phyloP scores from a whole-genome alignment of 768 basidiomycete species.

The Xerocomus brunneocitrinus region DNA sequence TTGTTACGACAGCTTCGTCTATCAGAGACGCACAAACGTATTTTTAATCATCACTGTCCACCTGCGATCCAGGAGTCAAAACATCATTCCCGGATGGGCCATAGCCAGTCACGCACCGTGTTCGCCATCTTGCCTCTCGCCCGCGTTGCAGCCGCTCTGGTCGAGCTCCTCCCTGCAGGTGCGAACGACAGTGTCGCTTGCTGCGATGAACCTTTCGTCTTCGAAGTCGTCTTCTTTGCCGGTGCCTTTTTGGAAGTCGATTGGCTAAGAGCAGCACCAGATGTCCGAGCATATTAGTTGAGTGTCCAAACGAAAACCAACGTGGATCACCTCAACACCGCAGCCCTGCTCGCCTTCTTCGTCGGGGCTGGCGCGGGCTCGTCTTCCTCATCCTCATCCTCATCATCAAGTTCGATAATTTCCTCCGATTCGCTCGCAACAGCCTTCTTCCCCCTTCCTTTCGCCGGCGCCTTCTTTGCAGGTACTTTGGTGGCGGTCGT shows the following conservation, averaged over 20 bases:
- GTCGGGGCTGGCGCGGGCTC: conserved; percentile 39
- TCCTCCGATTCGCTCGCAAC: conserved; percentile 48
- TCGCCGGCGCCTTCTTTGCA: conserved; percentile 45
- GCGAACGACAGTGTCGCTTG: conserved; percentile 58
- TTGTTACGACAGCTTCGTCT: not conserved
- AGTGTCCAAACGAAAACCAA: conserved; percentile 20
- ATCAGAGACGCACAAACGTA: not conserved
- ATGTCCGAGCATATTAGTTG: not conserved
- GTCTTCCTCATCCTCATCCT: conserved; percentile 47
- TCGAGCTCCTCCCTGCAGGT: conserved; percentile 51
- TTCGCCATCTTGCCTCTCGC: conserved; percentile 59
- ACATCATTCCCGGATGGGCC: not conserved
- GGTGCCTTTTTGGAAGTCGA: conserved; percentile 48
- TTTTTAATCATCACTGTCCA: conserved; percentile 29
- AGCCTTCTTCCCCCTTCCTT: conserved; percentile 52
- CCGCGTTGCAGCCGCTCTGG: conserved; percentile 64
- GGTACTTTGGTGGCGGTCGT: conserved; percentile 30
- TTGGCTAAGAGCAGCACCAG: conserved; percentile 25
- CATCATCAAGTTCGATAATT: conserved; percentile 51
- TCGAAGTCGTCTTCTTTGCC: conserved; percentile 41
- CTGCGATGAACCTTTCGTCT: conserved; percentile 28
- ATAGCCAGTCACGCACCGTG: conserved; percentile 29
- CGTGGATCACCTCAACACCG: conserved; percentile 54
- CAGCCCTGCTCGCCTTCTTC: conserved; percentile 61
- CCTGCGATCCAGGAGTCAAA: conserved; percentile 2